Evolutionary conservation across 2,329 filamentous ascomycete genomes (phyloP).

Genomic region (Thelonectria rubi): DNA sequence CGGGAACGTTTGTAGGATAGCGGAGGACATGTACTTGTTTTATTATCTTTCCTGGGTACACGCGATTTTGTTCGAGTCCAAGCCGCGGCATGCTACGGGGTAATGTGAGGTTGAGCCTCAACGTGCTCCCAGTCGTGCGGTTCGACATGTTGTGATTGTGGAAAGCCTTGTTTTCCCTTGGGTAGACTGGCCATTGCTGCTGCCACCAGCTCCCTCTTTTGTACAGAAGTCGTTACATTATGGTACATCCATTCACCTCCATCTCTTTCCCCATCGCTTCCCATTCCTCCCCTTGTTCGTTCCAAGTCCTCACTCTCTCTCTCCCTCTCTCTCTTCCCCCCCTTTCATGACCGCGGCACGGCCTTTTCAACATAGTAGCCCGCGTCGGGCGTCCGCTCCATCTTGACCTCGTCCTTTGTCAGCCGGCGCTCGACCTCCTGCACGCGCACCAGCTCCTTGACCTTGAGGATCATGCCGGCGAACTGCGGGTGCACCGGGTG

Average conservation of each 20-base stretch:
- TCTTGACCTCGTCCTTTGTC: conserved; percentile 74
- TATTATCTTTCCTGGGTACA: conserved; percentile 23
- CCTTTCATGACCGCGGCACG: conserved; percentile 39
- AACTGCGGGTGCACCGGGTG: conserved; percentile 82
- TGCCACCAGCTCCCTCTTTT: conserved; percentile 30
- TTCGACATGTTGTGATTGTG: conserved; percentile 25
- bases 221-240: conserved; percentile 45
- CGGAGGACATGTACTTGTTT: conserved; percentile 21
- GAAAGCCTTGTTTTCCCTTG: conserved; percentile 15
- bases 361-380: conserved; percentile 82
- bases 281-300: neutral
- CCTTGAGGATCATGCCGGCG: conserved; percentile 90
- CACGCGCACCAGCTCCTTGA: conserved; percentile 90
- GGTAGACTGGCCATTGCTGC: conserved; percentile 9
- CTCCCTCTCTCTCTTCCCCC: neutral
- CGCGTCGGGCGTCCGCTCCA: conserved; percentile 75
- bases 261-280: neutral
- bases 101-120: too few species aligned
- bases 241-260: conserved; percentile 40
- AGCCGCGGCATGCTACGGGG: too few species aligned
- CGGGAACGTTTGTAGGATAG: conserved; percentile 36
- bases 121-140: neutral
- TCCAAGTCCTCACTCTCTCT: neutral
- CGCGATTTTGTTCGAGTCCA: neutral
- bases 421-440: conserved; percentile 75